phyloP scores from a whole-genome alignment of 2,329 filamentous ascomycete species.

The Paraconiothyrium sp. region DNA sequence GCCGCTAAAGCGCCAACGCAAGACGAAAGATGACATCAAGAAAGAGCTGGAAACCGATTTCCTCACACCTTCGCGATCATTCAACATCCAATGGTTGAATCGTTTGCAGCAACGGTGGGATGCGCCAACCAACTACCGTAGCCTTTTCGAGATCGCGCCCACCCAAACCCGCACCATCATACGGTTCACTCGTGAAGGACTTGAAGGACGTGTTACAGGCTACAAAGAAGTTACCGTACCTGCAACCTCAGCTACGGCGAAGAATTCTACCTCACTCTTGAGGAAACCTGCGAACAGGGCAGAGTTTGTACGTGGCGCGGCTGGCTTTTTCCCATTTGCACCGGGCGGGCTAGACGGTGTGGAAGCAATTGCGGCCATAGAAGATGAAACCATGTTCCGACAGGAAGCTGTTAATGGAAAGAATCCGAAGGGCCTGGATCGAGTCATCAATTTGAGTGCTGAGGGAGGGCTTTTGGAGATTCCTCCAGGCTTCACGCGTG shows the following conservation, averaged over 20 bases:
- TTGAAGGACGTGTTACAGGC: slow-evolving; percentile 91
- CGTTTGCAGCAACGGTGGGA: slow-evolving; percentile 91
- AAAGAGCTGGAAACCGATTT: slow-evolving; percentile 78
- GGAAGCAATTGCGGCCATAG: slow-evolving; percentile 83
- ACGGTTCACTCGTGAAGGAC: slow-evolving; percentile 87
- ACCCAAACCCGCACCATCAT: slow-evolving; percentile 96
- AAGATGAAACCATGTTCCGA: slow-evolving; percentile 74
- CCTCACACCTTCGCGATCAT: slow-evolving; percentile 79
- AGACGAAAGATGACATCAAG: slow-evolving; percentile 71
- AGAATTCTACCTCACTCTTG: slow-evolving; percentile 90
- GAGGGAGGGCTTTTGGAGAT: slow-evolving; percentile 82
- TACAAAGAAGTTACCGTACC: slow-evolving; percentile 95
- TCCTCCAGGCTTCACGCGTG: slow-evolving; percentile 82
- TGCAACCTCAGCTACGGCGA: slow-evolving; percentile 87
- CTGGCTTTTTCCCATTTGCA: slow-evolving; percentile 93
- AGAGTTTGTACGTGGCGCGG: slow-evolving; percentile 91
- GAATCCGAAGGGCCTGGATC: slow-evolving; percentile 69
- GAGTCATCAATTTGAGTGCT: slow-evolving; percentile 82
- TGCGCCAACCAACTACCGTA: slow-evolving; percentile 78
- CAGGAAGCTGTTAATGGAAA: slow-evolving; percentile 54
- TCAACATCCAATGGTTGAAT: slow-evolving; percentile 88
- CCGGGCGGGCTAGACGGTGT: slow-evolving; percentile 89
- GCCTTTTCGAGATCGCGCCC: slow-evolving; percentile 85
- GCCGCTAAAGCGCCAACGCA: slow-evolving; percentile 63
- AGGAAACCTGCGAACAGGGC: slow-evolving; percentile 86